Conservation (phyloP, 345 rosid genomes). For the Eucalyptus erythrocorys region DNA sequence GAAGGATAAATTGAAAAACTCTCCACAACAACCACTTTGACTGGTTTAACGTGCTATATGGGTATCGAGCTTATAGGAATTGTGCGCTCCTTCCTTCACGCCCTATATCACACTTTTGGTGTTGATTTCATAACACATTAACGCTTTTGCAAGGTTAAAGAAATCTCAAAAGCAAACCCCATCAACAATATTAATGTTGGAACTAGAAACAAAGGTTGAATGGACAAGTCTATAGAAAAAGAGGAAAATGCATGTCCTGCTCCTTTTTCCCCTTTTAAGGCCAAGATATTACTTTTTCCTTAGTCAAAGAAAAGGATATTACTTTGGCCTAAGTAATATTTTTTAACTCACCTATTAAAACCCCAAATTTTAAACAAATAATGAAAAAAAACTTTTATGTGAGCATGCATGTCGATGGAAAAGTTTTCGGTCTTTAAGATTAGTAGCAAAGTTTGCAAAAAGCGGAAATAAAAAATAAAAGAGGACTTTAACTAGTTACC, state of each 20-base stretch:
- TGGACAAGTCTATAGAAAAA: neutral
- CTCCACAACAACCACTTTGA: neutral
- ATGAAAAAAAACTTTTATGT: neutral
- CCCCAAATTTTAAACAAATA: neutral
- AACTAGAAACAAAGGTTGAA: neutral
- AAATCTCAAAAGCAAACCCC: neutral
- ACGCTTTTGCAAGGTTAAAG: neutral
- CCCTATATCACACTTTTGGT: neutral
- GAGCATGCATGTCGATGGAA: neutral
- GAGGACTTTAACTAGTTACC: neutral
- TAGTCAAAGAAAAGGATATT: neutral
- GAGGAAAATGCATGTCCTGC: neutral
- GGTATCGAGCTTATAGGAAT: too few relatives aligned
- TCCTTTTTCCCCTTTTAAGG: neutral
- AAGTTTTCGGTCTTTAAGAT: neutral
- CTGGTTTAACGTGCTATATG: neutral
- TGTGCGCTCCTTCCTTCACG: neutral
- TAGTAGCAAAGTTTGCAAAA: neutral
- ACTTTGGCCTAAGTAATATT: neutral
- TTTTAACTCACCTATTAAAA: neutral
- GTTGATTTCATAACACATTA: neutral
- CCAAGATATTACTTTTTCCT: neutral
- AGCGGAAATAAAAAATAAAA: neutral
- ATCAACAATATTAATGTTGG: neutral
- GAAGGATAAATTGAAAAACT: neutral